Conservation (phyloP, 441 rosid genomes). For the Macaranga tanarius region DNA sequence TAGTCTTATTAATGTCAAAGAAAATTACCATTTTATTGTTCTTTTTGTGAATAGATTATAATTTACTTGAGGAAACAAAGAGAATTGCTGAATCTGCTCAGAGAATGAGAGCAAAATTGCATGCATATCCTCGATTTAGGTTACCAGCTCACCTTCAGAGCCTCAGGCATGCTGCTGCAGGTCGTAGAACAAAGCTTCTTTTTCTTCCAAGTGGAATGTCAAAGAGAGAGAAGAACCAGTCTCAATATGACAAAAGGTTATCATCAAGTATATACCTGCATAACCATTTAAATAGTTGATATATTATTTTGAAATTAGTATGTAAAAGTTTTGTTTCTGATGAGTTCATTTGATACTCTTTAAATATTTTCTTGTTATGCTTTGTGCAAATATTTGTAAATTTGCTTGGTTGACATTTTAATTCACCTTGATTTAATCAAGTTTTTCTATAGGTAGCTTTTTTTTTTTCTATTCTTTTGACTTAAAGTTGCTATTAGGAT, state of each 20-base stretch:
- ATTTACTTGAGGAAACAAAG: constrained; percentile 75
- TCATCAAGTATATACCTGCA: background rate
- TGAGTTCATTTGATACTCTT: background rate
- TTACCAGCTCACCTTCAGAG: constrained; percentile 37
- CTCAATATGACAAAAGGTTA: constrained; percentile 48
- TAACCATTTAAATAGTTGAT: background rate
- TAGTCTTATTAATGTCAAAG: background rate
- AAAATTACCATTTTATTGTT: background rate
- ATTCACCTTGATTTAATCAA: background rate
- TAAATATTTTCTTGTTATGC: background rate
- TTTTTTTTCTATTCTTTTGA: background rate
- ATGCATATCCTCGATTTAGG: constrained; percentile 33
- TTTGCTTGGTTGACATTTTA: constrained; percentile 13
- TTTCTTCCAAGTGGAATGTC: constrained; percentile 75
- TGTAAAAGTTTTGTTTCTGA: background rate
- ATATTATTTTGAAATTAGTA: background rate
- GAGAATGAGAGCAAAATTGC: constrained; percentile 51
- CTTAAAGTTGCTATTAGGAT: background rate
- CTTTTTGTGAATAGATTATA: constrained; percentile 48
- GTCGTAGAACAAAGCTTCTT: constrained; percentile 55
- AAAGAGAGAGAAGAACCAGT: constrained; percentile 62
- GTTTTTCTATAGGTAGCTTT: background rate
- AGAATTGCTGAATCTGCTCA: constrained; percentile 69
- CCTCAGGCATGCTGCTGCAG: constrained; percentile 53
- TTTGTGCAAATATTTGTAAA: background rate